Evolutionary conservation across 2,329 filamentous ascomycete genomes (phyloP), one percentile per base, ranked within the genome.

Genomic region (Thelonectria olida): DNA sequence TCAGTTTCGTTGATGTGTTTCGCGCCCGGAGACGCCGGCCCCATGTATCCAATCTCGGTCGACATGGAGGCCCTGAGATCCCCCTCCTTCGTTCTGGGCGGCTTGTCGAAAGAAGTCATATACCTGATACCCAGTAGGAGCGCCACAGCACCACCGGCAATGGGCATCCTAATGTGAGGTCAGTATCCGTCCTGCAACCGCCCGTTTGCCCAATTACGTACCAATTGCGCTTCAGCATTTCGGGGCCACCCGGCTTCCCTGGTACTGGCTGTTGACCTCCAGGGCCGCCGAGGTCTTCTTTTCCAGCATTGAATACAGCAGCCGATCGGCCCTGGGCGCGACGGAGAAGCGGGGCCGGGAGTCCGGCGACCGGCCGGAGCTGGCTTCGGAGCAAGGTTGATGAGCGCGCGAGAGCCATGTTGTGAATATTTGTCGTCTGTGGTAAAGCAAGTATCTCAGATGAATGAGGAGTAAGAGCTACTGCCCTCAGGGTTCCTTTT

Each of bases 171-270:
- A n/a, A 4, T n/a, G 5, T 0, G 5, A 2, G 6, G 3, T 22
- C 41, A 61, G 59, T 31, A n/a, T 45, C n/a, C n/a, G 10, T 22
- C 28, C 6, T 15, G 4, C 9, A n/a, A 7, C 5, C 4, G 20
- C 25, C 20, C 28, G 9, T 38, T 20, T 4, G n/a, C 27, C 19
- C 20, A 5, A 12, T 38, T 19, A 10, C 22, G 19, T 65, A 78
- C 76, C 75, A 78, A 50, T 77, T 77, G 5, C 72, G 68, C 42
- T 69, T 69, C 8, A 75, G 6, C 2, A 63, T 66, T 3, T 78
- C 76, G 5, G 70, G 64, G 4, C 72, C 74, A 7, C 71, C 72
- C 0, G 75, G 70, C 10, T 61, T 66, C 28, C 54, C 10, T 1
- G 76, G 73, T 1, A 65, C 61, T 3, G 70, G 66, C 56, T 72